Percentiles rank a stretch among this genome's conserved stretches.
Evolutionary conservation across 108 stramenopile genomes (phyloP).

Genomic region (Discostella pseudostelligera): DNA sequence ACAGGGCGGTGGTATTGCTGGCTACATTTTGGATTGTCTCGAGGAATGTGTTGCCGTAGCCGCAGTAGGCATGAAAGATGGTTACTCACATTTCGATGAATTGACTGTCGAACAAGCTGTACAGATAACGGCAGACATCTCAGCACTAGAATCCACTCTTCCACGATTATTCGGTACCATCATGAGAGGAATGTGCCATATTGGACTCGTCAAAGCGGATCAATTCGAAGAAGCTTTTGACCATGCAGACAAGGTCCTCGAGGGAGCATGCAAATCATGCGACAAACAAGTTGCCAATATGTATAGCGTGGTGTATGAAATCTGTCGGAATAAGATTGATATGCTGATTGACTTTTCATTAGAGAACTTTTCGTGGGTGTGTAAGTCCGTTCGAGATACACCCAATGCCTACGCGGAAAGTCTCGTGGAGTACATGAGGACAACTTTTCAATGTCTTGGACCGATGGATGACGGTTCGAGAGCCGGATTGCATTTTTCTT

Average conservation of each 20-base stretch:
- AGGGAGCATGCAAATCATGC: constrained; percentile 83
- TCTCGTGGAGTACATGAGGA: constrained; percentile 80
- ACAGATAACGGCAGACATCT: constrained; percentile 86
- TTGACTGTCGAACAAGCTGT: constrained; percentile 84
- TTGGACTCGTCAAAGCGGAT: constrained; percentile 81
- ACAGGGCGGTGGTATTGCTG: constrained; percentile 73
- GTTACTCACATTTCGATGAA: constrained; percentile 74
- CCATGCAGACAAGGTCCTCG: constrained; percentile 78
- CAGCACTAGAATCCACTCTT: constrained; percentile 74
- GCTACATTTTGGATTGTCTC: constrained; percentile 84
- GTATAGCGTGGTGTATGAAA: constrained; percentile 86
- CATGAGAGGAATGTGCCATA: constrained; percentile 86
- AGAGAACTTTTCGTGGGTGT: constrained; percentile 86
- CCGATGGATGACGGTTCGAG: constrained; percentile 90
- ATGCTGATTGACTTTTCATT: constrained; percentile 80
- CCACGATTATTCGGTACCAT: constrained; percentile 86
- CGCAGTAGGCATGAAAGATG: constrained; percentile 86
- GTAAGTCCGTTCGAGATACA: constrained; percentile 66
- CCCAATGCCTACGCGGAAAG: constrained; percentile 87
- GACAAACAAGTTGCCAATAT: constrained; percentile 85
- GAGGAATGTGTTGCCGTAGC: constrained; percentile 86
- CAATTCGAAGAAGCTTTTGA: constrained; percentile 83
- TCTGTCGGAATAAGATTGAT: constrained; percentile 85
- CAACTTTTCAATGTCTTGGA: constrained; percentile 76
- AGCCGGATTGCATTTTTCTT: constrained; percentile 88